These are phyloP conservation scores for Aegilops umbellulata DNA, from an alignment of 176 grass and related monocot genomes.

Conservation along the genomic window DNA sequence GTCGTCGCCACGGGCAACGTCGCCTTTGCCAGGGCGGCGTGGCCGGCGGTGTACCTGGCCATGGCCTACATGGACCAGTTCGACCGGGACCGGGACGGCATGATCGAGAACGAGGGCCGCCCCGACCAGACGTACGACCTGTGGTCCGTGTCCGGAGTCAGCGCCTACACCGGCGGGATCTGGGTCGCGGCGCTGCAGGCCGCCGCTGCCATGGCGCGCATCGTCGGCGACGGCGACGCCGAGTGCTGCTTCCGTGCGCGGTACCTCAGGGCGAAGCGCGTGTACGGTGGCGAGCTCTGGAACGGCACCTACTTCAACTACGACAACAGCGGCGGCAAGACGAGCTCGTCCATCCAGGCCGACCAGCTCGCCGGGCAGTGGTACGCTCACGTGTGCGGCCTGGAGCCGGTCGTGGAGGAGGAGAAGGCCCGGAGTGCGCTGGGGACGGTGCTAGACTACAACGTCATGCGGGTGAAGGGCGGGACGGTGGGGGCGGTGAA, in stretches of 20 bases:
- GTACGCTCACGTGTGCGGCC: constrained; percentile 58
- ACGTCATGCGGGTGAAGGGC: constrained; percentile 64
- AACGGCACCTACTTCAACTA: constrained; percentile 81
- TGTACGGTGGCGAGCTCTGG: constrained; percentile 63
- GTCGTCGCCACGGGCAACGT: constrained; percentile 45
- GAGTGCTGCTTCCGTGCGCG: constrained; percentile 48
- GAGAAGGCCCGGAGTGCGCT: constrained; percentile 55
- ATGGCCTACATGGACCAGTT: constrained; percentile 98
- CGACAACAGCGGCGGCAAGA: constrained; percentile 55
- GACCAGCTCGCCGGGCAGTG: constrained; percentile 89
- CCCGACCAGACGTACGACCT: constrained; percentile 88
- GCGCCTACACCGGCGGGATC: constrained; percentile 76
- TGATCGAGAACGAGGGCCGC: constrained; percentile 86
- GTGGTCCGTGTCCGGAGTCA: constrained; percentile 74
- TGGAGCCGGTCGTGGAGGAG: constrained; percentile 58
- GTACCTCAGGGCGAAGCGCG: constrained; percentile 33
- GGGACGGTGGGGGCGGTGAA: constrained; percentile 68
- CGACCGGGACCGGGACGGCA: constrained; percentile 70
- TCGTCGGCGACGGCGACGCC: constrained; percentile 51
- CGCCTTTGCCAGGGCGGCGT: constrained; percentile 50
- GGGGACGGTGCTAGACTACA: constrained; percentile 64
- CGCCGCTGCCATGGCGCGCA: constrained; percentile 60
- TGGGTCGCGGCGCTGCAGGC: constrained; percentile 83
- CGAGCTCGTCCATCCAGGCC: constrained; percentile 68
- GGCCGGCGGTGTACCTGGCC: constrained; percentile 85